phyloP scores from a whole-genome alignment of 352 stramenopile genomes.

The Globisporangium sylvaticum region DNA sequence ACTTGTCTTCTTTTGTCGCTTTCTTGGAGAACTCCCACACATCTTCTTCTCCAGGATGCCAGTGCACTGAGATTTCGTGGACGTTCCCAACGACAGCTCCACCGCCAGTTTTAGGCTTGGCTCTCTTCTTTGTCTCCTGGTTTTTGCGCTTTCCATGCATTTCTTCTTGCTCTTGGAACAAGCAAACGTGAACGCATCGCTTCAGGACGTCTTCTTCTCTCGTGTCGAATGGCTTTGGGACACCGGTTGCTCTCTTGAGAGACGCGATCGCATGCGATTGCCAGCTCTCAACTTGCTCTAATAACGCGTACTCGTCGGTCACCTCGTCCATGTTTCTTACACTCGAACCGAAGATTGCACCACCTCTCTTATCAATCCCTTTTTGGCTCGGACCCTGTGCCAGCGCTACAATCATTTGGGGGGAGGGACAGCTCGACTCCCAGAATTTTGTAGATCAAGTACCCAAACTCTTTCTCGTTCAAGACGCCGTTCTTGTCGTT shows the following conservation, averaged over 20 bases:
- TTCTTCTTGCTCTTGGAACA: slow-evolving; percentile 66
- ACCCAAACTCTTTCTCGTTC: slow-evolving; percentile 74
- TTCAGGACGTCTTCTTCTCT: slow-evolving; percentile 75
- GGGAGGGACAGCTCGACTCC: slow-evolving; percentile 67
- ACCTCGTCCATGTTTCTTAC: slow-evolving; percentile 18
- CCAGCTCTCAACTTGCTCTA: slow-evolving; percentile 48
- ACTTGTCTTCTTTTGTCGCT: slow-evolving; percentile 71
- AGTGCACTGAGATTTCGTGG: slow-evolving; percentile 72
- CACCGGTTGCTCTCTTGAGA: slow-evolving; percentile 59
- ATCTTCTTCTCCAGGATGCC: slow-evolving; percentile 66
- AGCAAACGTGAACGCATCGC: slow-evolving; percentile 72
- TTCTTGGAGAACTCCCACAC: slow-evolving; percentile 81
- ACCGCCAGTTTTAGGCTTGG: slow-evolving; percentile 10
- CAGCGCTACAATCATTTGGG: slow-evolving; percentile 55
- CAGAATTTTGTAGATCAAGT: slow-evolving; percentile 68
- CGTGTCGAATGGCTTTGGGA: slow-evolving; percentile 75
- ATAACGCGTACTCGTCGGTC: slow-evolving; percentile 33
- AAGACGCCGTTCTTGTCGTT: slow-evolving; percentile 60
- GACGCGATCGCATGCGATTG: slow-evolving; percentile 73
- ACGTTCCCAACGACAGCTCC: slow-evolving; percentile 68
- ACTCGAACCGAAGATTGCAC: slow-evolving; percentile 23
- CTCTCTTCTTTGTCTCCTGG: slow-evolving; percentile 14
- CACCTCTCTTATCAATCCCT: slow-evolving; percentile 25
- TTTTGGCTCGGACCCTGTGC: slow-evolving; percentile 30
- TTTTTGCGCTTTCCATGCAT: slow-evolving; percentile 6